Conservation (phyloP, 2,329 filamentous ascomycete species). For the Exophiala lecanii-corni region DNA sequence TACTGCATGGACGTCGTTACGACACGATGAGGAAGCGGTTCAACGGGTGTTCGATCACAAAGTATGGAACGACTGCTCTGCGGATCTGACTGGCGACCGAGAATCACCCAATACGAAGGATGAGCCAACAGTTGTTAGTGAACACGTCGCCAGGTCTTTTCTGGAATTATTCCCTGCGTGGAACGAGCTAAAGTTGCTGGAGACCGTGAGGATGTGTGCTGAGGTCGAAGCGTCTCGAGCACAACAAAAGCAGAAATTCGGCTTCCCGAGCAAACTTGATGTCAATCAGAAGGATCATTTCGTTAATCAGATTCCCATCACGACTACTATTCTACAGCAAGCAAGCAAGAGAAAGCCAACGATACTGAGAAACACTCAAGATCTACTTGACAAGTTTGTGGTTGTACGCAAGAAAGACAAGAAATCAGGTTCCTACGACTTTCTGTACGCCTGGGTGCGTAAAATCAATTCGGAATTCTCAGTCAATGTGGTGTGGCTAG, state of each 20-base stretch:
- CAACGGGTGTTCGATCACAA: too few species aligned
- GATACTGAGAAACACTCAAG: not conserved
- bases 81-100: too few species aligned
- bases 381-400: conserved; percentile 31
- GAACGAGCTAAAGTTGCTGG: conserved; percentile 46
- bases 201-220: conserved; percentile 39
- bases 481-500: conserved; percentile 69
- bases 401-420: conserved; percentile 46
- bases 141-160: conserved; percentile 63
- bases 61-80: too few species aligned
- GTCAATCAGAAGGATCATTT: conserved; percentile 4
- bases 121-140: conserved; percentile 61
- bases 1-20: too few species aligned
- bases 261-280: conserved; percentile 4
- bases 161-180: conserved; percentile 25
- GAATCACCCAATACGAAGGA: conserved; percentile 25
- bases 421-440: conserved; percentile 47
- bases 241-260: conserved; percentile 6
- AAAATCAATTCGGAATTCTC: conserved; percentile 38
- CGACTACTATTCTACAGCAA: conserved; percentile 11
- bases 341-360: conserved; percentile 3
- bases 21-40: too few species aligned
- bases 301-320: not conserved
- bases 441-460: conserved; percentile 70
- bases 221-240: conserved; percentile 24